phyloP scores from a whole-genome alignment of 2,329 filamentous ascomycete genomes.

The Paecilomyces formosus region DNA sequence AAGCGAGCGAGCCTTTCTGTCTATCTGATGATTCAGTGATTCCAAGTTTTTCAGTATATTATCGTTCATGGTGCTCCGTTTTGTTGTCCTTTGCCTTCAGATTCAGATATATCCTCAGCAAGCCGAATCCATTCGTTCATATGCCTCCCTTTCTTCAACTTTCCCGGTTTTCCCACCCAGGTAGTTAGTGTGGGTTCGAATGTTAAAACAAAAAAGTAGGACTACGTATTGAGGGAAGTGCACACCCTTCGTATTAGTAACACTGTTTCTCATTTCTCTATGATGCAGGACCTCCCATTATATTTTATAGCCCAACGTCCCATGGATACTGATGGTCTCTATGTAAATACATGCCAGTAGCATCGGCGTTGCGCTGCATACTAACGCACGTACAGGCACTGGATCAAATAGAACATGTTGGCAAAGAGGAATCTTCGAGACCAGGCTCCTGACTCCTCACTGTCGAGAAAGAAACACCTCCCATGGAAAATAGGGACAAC shows the following conservation, averaged over 20 bases:
- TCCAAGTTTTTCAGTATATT: background rate
- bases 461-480: background rate
- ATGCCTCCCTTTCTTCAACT: background rate
- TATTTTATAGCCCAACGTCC: background rate
- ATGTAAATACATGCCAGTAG: background rate
- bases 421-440: background rate
- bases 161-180: too few species aligned
- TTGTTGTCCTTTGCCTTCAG: background rate
- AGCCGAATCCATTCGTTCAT: background rate
- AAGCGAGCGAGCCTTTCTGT: background rate
- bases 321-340: background rate
- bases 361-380: background rate
- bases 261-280: background rate
- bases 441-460: background rate
- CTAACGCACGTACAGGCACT: background rate
- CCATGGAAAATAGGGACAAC: background rate
- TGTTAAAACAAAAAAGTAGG: too few species aligned
- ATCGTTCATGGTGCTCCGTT: background rate
- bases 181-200: too few species aligned
- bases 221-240: background rate
- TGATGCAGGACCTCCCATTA: background rate
- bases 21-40: background rate
- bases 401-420: background rate
- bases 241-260: background rate
- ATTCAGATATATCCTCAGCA: constrained; percentile 2